Base-by-base conservation (phyloP, 108 stramenopile genomes). In the Skeletonema tropicum region DNA sequence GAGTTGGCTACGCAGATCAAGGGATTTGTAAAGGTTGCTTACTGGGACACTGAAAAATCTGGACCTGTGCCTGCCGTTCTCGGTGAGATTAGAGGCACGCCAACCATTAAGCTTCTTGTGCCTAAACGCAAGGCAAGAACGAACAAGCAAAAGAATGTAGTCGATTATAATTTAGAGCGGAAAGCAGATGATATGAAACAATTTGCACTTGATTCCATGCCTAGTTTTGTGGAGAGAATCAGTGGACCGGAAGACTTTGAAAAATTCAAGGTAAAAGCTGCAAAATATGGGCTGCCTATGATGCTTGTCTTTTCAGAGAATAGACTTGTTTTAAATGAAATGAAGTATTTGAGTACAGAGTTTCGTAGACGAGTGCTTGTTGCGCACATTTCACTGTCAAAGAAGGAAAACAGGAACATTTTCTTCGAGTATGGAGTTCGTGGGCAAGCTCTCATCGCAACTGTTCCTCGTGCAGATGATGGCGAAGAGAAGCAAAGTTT, bases 11-110 rank as follows among this genome's bases (percentile, higher is more conserved):
- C 61, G 3, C 73, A 75, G 32, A 70, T 71, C 19, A 87, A 84
- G 59, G 87, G 89, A 6, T 68, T 72, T n/a, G 86, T 83, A 9
- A 88, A 84, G 52, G 77, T 88, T 60, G 89, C 86, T 17, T 88
- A 90, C 67, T 90, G 89, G 87, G 89, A 90, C 59, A 90, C 89
- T 6, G 84, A 90, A 60, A 71, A 83, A 31, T 57, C 73, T 5
- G 77, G 76, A 6, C 75, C 84, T 14, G 87, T 70, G 36, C 89
- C 89, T 6, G 48, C 74, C 0, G 32, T 90, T 3, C 41, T 90
- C 31, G 89, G 89, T 0, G 83, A 90, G 49, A 86, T 87, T 39
- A 62, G 81, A 57, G 89, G 87, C 11, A 90, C 87, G 0, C 89
- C 87, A 1, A 90, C 87, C 11, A 88, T 90, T 38, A 84, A 86